Conservation (phyloP, 164 flowering plant species). For the Hamamelis virginiana region DNA sequence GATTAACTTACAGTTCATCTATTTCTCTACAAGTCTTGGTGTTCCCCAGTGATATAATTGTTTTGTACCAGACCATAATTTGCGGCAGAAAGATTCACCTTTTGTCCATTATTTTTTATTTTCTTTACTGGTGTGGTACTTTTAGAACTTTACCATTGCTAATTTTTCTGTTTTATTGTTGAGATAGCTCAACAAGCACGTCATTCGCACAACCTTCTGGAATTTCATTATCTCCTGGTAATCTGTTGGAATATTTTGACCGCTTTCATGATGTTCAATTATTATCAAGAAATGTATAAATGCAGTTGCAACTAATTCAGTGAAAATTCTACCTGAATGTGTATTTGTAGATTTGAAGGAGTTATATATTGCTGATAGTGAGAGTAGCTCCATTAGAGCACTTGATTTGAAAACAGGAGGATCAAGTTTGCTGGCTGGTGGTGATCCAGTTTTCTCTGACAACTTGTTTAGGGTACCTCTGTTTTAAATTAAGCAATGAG, state of each 20-base stretch:
- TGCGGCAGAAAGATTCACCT: background rate
- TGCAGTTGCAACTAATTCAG: background rate
- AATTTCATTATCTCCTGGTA: conserved; percentile 81
- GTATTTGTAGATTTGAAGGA: conserved; percentile 55
- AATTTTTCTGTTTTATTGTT: conserved; percentile 14
- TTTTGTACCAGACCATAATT: background rate
- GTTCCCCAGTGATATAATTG: background rate
- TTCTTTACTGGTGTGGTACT: background rate
- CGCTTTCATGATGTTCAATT: background rate
- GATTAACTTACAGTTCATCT: too few species aligned
- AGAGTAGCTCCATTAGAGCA: conserved; percentile 94
- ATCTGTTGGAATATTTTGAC: conserved; percentile 3
- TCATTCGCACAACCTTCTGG: conserved; percentile 98
- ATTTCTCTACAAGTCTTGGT: too few species aligned
- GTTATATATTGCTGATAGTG: conserved; percentile 87
- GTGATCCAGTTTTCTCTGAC: conserved; percentile 84
- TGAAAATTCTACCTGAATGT: background rate
- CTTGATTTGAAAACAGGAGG: conserved; percentile 85
- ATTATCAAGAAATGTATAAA: background rate
- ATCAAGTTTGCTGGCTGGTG: conserved; percentile 84
- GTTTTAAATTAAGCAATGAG: background rate
- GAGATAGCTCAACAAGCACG: conserved; percentile 64
- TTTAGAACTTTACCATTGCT: background rate
- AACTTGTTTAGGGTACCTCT: conserved; percentile 76
- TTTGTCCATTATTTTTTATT: background rate